phyloP scores from a whole-genome alignment of 148 eudicot genomes.

The Chenopodium quinoa region DNA sequence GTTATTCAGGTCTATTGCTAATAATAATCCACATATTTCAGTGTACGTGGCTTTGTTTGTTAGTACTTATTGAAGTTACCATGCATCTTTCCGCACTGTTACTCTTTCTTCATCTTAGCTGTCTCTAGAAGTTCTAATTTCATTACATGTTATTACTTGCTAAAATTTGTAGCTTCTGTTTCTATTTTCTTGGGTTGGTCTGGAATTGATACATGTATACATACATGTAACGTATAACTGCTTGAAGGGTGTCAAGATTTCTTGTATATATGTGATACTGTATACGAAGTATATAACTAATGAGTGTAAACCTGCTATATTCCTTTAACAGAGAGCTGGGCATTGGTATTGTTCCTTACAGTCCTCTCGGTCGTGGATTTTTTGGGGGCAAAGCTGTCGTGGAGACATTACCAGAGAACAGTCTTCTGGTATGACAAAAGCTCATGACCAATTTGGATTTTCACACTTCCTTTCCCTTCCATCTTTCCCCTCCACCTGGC shows the following conservation, averaged over 20 bases:
- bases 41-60: background rate
- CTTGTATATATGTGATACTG: background rate
- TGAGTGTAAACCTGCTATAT: background rate
- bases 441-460: background rate
- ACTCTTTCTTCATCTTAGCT: background rate
- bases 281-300: background rate
- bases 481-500: background rate
- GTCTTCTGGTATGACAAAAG: slow-evolving; percentile 47
- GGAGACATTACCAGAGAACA: slow-evolving; percentile 51
- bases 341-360: slow-evolving; percentile 70
- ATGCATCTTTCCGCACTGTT: background rate
- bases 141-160: background rate
- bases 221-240: background rate
- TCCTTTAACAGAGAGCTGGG: slow-evolving; percentile 63
- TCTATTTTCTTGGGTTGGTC: background rate
- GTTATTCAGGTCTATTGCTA: slow-evolving; percentile 27
- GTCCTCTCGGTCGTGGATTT: slow-evolving; percentile 77
- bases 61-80: background rate
- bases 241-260: background rate
- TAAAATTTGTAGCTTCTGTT: background rate
- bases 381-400: slow-evolving; percentile 71
- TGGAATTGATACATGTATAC: background rate
- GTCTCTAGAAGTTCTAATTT: background rate
- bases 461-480: background rate
- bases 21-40: background rate